phyloP scores from a whole-genome alignment of 495 filamentous ascomycete genomes.

The Penicillium manginii region DNA sequence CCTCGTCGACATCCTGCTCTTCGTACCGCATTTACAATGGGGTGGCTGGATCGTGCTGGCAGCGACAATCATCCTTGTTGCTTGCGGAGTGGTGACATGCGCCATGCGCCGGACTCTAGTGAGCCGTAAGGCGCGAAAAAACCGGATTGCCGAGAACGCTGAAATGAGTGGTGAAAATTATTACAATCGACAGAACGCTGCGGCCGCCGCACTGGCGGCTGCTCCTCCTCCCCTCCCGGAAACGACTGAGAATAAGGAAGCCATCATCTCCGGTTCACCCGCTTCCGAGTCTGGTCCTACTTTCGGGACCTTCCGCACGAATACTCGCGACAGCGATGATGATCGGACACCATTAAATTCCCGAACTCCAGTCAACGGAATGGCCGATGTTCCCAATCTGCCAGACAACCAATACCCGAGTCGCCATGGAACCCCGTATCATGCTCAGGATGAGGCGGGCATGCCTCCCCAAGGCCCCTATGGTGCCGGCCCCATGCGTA shows the following conservation, averaged over 20 bases:
- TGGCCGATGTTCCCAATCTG: constrained; percentile 31
- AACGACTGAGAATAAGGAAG: constrained; percentile 54
- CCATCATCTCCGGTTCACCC: constrained; percentile 52
- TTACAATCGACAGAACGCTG: constrained; percentile 72
- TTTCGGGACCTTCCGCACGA: constrained; percentile 78
- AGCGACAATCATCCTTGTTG: constrained; percentile 83
- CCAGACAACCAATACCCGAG: constrained; percentile 28
- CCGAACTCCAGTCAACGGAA: constrained; percentile 41
- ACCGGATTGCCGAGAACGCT: constrained; percentile 86
- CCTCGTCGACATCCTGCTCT: constrained; percentile 92
- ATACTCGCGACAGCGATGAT: constrained; percentile 68
- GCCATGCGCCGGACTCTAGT: constrained; percentile 97
- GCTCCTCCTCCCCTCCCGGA: constrained; percentile 40
- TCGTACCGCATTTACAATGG: constrained; percentile 92
- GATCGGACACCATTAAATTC: constrained; percentile 84
- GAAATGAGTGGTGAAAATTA: constrained; percentile 95
- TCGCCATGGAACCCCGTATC: constrained; percentile 34
- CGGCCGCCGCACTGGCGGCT: constrained; percentile 39
- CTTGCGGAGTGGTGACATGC: constrained; percentile 85
- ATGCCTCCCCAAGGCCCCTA: constrained; percentile 50
- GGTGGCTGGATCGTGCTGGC: constrained; percentile 94
- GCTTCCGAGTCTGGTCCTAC: constrained; percentile 64
- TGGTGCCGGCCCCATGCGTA: constrained; percentile 42
- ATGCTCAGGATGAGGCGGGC: constrained; percentile 68
- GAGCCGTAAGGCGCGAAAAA: constrained; percentile 86